A percentile compares a stretch with the other conserved stretches of the same genome.
These are phyloP conservation scores for Musa itinerans DNA, from an alignment of 176 grass and related monocot species.

Conservation along the genomic window DNA sequence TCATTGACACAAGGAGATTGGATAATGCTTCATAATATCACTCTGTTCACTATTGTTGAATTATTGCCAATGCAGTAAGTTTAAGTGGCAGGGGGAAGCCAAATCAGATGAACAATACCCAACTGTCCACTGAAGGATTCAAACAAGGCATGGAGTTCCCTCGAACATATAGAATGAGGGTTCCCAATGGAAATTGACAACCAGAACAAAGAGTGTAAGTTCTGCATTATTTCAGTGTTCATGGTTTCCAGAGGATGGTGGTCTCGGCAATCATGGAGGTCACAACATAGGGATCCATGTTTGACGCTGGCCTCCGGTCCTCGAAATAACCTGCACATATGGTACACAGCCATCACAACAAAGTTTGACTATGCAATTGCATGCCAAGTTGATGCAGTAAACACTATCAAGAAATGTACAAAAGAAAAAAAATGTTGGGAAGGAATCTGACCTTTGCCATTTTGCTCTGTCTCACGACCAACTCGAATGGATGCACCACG, in stretches of 20 bases:
- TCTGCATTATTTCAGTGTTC: neutral
- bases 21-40: too few relatives aligned
- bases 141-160: too few relatives aligned
- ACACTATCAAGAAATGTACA: neutral
- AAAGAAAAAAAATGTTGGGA: neutral
- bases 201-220: too few relatives aligned
- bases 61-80: too few relatives aligned
- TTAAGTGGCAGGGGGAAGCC: too few relatives aligned
- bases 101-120: too few relatives aligned
- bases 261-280: conserved; percentile 9
- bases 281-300: conserved; percentile 20
- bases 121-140: too few relatives aligned
- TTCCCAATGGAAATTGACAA: too few relatives aligned
- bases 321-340: conserved; percentile 15
- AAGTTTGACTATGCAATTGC: too few relatives aligned
- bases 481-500: conserved; percentile 13
- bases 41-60: too few relatives aligned
- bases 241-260: conserved; percentile 11
- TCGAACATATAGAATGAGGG: too few relatives aligned
- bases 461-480: conserved; percentile 13
- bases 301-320: conserved; percentile 11
- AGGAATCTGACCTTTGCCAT: conserved; percentile 7
- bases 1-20: too few relatives aligned
- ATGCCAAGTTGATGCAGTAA: neutral
- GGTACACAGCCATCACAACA: neutral